phyloP scores from a whole-genome alignment of 768 basidiomycete genomes.

The Russula earlei region DNA sequence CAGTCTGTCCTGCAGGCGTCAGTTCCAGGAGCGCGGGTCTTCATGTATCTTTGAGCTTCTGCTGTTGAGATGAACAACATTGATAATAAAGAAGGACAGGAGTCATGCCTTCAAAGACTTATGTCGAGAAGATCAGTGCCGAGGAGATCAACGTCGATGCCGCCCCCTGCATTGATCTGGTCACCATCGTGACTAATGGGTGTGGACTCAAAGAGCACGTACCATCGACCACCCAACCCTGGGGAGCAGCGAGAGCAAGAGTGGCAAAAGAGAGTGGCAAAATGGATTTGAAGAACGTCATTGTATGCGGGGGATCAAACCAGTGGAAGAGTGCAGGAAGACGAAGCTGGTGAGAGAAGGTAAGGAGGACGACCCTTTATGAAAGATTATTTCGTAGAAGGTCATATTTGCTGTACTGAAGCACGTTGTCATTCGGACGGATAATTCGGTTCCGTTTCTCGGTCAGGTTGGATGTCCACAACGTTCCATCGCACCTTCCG shows the following conservation, averaged over 20 bases:
- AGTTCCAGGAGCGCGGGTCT: background rate
- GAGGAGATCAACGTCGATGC: too few relatives aligned
- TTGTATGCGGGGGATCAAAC: background rate
- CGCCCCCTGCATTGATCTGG: background rate
- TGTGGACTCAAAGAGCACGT: background rate
- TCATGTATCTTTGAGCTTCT: background rate
- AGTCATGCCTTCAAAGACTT: background rate
- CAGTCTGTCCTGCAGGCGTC: background rate
- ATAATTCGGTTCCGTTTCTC: too few relatives aligned
- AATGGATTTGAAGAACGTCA: conserved; percentile 2
- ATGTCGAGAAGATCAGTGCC: too few relatives aligned
- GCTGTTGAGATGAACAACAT: background rate
- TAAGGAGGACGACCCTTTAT: background rate
- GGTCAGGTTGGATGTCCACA: background rate
- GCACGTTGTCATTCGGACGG: background rate
- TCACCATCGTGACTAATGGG: background rate
- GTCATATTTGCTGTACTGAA: background rate
- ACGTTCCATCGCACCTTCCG: too few relatives aligned
- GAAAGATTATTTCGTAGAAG: too few relatives aligned
- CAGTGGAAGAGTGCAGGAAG: background rate
- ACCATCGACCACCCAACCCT: background rate
- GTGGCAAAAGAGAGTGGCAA: background rate
- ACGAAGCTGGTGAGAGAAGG: background rate
- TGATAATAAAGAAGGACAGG: background rate
- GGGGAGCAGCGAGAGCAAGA: background rate